Evolutionary conservation across 2,329 filamentous ascomycete species (phyloP), one percentile per base, ranked within the genome.

Genomic region (Dichotomopilus funicola): DNA sequence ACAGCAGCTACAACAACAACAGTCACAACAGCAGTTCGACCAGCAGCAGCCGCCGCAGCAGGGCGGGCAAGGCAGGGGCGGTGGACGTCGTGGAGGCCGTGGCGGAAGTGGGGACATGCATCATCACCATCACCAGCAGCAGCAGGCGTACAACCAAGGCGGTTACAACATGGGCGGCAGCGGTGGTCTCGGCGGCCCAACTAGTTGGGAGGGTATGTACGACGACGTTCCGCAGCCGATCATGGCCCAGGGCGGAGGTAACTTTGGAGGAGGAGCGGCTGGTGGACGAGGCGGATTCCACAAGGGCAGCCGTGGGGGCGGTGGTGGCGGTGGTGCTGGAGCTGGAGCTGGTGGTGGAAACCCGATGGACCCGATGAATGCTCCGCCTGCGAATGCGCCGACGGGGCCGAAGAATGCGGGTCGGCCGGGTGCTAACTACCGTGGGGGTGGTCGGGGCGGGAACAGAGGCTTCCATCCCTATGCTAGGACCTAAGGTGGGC

Each of bases 201-300:
- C 88, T 31, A 91, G 87, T 42, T 96, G 91, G 91, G 92, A 97
- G 70, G 92, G 92, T 66, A 96, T 96, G 91, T 97, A 96, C 70
- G 92, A 97, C 68, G 92, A 96, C 69, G 89, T 91, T 1, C 91
- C 91, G 12, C 89, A 92, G 68, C 89, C 89, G 5, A 85, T 86
- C 64, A 80, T 85, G 62, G 76, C 73, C 41, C 71, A 71, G 37
- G 64, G 64, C 37, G 64, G 65, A 42, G 71, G 71, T 33, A 63
- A 73, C 67, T 72, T 71, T 62, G 61, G 61, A 3, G 58, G 57
- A 6, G 59, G 59, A 3, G 61, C 70, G 34, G 71, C 71, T 31
- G 59, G 60, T 8, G 61, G 64, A 19, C 68, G 71, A 33, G 71
- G 72, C 27, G 73, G 71, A 9, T 72, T 69, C 56, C 67, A 72